These are phyloP conservation scores for Nicotiana benthamiana DNA, from an alignment of 257 asterid genomes.

Conservation along the genomic window DNA sequence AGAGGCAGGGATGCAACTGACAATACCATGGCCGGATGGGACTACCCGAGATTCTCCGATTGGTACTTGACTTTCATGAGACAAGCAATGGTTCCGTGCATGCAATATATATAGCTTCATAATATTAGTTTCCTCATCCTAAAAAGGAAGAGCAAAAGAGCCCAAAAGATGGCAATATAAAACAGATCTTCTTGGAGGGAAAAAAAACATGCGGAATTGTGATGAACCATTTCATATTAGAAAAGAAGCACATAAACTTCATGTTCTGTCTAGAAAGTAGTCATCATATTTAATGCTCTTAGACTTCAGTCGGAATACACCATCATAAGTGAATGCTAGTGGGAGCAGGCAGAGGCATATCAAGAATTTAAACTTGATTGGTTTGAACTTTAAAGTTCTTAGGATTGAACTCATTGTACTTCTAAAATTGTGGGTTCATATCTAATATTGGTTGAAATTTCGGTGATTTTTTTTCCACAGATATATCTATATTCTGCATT, in stretches of 20 bases:
- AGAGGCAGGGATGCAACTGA: no score
- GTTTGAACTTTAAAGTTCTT: no score
- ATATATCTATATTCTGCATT: no score
- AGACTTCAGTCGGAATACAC: background rate
- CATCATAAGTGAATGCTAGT: background rate
- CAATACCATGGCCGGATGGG: no score
- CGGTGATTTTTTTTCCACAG: no score
- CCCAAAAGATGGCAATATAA: background rate
- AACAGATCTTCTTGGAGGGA: background rate
- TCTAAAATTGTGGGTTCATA: no score
- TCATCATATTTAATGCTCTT: background rate
- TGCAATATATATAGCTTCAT: constrained; percentile 17
- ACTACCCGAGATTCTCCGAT: constrained; percentile 25
- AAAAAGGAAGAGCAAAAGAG: background rate
- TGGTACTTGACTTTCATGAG: constrained; percentile 38
- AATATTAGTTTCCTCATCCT: background rate
- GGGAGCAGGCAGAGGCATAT: background rate
- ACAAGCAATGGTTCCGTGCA: constrained; percentile 49
- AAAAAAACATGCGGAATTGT: background rate
- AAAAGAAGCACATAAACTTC: background rate
- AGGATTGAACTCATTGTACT: no score
- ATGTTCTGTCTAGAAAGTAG: background rate
- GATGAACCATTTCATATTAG: background rate
- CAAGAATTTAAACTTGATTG: no score
- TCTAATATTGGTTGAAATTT: no score